These are phyloP conservation scores for Ceratocystis destructans DNA, from an alignment of 2,329 filamentous ascomycete genomes.

Conservation along the genomic window DNA sequence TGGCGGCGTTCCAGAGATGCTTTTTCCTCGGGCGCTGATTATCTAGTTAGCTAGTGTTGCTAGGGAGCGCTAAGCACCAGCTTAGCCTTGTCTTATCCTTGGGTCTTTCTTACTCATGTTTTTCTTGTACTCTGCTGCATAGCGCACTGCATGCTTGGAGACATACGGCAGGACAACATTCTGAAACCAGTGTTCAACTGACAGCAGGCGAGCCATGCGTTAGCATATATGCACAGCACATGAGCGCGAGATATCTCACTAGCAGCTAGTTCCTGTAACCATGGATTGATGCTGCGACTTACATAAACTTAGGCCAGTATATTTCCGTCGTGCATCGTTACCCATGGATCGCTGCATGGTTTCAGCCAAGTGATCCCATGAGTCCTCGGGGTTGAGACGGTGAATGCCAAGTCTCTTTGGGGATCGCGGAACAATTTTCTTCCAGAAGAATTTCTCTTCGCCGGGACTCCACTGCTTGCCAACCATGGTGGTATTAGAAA, in stretches of 20 bases:
- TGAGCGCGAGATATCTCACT: neutral
- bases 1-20: conserved; percentile 17
- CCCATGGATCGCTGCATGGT: conserved; percentile 30
- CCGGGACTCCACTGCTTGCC: conserved; percentile 36
- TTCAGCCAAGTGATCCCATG: conserved; percentile 29
- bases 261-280: neutral
- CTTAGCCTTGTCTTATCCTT: neutral
- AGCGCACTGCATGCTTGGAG: conserved; percentile 18
- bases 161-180: conserved; percentile 18
- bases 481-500: conserved; percentile 28
- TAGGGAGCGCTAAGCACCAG: too few species aligned
- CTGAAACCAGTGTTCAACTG: conserved; percentile 20
- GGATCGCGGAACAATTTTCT: conserved; percentile 28
- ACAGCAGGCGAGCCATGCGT: neutral
- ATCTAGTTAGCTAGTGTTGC: neutral
- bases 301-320: conserved; percentile 32
- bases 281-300: conserved; percentile 20
- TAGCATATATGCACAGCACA: neutral
- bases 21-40: conserved; percentile 18
- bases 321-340: conserved; percentile 27
- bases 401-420: conserved; percentile 25
- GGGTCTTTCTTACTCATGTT: conserved; percentile 15
- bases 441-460: conserved; percentile 40
- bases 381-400: conserved; percentile 22
- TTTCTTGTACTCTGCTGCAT: conserved; percentile 18